Conservation (phyloP, 2,329 filamentous ascomycete genomes). For the Aspergillus unguis region DNA sequence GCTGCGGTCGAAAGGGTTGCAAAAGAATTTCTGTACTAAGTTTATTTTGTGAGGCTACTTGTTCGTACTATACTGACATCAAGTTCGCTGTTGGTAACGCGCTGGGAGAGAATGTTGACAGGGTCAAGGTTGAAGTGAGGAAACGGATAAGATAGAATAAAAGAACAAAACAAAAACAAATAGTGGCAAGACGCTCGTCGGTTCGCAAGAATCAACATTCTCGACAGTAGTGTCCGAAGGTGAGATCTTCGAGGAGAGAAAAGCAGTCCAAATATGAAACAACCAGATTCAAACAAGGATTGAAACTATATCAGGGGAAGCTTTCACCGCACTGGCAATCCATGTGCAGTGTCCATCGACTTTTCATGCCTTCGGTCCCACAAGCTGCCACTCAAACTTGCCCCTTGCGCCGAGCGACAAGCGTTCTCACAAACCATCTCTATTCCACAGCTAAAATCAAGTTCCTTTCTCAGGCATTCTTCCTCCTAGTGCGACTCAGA, state of each 20-base stretch:
- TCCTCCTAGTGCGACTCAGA: constrained; percentile 40
- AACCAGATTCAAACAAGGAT: constrained; percentile 24
- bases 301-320: constrained; percentile 24
- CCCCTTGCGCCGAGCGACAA: constrained; percentile 20
- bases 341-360: constrained; percentile 21
- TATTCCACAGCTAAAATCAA: constrained; percentile 40
- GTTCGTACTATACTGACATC: constrained; percentile 15
- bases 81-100: constrained; percentile 12
- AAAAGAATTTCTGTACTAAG: neutral
- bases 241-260: constrained; percentile 15
- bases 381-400: constrained; percentile 18
- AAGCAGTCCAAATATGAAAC: constrained; percentile 22
- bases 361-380: constrained; percentile 15
- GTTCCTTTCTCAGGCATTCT: constrained; percentile 40
- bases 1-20: neutral
- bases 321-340: constrained; percentile 22
- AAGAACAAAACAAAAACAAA: constrained; percentile 8
- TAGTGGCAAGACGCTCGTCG: constrained; percentile 4
- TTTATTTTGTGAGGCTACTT: constrained; percentile 12
- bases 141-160: constrained; percentile 9
- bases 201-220: constrained; percentile 10
- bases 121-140: constrained; percentile 6
- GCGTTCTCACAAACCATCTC: constrained; percentile 32
- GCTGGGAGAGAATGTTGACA: constrained; percentile 9
- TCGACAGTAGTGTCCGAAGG: constrained; percentile 16